Percentiles rank a stretch among this genome's conserved stretches.
Conservation (phyloP, 768 basidiomycete genomes). For the Lactifluus hygrophoroides region DNA sequence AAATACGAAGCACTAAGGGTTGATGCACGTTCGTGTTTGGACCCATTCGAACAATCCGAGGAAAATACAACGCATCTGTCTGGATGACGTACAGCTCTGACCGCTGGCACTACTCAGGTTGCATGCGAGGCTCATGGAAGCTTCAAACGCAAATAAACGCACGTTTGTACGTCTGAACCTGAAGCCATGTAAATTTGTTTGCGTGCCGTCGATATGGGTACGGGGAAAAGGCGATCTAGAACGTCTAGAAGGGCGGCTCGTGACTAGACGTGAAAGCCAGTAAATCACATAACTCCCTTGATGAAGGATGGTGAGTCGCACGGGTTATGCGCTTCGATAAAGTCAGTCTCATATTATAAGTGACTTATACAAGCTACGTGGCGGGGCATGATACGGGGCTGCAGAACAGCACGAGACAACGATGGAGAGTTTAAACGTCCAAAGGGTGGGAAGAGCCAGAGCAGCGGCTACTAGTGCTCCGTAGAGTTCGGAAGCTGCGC, state of each 20-base stretch:
- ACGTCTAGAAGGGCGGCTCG: background rate
- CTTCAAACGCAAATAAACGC: background rate
- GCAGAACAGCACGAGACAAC: background rate
- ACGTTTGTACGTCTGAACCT: background rate
- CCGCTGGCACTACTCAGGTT: background rate
- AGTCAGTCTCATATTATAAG: conserved; percentile 3
- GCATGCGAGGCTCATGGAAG: background rate
- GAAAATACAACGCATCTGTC: background rate
- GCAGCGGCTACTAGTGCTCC: background rate
- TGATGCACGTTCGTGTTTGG: background rate
- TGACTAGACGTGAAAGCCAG: background rate
- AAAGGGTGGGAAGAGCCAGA: background rate
- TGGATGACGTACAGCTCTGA: background rate
- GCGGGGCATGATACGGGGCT: background rate
- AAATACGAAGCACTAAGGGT: background rate
- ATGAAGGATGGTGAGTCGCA: background rate
- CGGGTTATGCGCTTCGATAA: background rate
- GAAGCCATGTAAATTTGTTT: too few relatives aligned
- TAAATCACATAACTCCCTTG: background rate
- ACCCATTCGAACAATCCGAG: background rate
- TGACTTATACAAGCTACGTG: conserved; percentile 5
- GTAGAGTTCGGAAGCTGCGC: background rate
- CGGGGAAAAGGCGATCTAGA: background rate
- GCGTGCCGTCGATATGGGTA: background rate
- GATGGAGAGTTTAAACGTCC: background rate